These are phyloP conservation scores for Cruciata laevipes DNA, from an alignment of 257 asterid species.

Conservation along the genomic window DNA sequence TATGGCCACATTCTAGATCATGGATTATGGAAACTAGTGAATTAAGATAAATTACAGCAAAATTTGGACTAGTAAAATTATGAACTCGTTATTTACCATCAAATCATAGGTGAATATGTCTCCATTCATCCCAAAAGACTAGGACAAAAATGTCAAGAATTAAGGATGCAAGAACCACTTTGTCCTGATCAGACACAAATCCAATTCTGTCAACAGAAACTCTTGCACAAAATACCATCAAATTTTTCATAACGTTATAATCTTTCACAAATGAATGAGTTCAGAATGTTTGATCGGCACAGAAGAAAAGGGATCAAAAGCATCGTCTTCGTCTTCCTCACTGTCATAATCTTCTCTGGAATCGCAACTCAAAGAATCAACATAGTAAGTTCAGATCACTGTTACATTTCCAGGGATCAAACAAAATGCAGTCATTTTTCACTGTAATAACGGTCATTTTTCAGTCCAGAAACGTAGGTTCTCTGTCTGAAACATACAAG, in stretches of 20 bases:
- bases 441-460: neutral
- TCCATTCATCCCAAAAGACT: neutral
- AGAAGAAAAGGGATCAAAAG: constrained; percentile 28
- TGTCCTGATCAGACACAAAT: neutral
- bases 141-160: constrained; percentile 7
- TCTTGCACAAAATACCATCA: neutral
- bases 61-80: no score
- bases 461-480: constrained; percentile 41
- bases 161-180: neutral
- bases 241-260: neutral
- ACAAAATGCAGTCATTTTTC: no score
- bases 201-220: neutral
- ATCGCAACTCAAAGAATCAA: constrained; percentile 45
- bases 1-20: no score
- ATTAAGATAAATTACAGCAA: neutral
- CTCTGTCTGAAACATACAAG: constrained; percentile 22
- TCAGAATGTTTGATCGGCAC: constrained; percentile 28
- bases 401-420: no score
- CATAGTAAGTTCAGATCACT: constrained; percentile 31
- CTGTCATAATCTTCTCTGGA: constrained; percentile 27
- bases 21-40: no score
- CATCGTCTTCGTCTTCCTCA: constrained; percentile 31
- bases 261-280: neutral
- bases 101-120: neutral
- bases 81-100: neutral